Percentiles rank a stretch among this genome's conserved stretches.
Conservation (phyloP, 257 asterid genomes). For the Ilex aquifolium region DNA sequence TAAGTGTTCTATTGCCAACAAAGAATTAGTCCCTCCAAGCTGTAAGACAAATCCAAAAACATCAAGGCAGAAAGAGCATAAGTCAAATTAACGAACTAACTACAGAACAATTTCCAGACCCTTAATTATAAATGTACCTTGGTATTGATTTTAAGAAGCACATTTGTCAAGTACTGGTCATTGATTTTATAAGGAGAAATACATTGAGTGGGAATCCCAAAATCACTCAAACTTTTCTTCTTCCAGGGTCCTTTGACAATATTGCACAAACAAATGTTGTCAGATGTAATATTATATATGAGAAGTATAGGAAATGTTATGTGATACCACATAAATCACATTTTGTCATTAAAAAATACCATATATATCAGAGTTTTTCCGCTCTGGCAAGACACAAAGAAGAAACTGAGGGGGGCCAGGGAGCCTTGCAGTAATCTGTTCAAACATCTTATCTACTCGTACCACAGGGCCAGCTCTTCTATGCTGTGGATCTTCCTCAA, state of each 20-base stretch:
- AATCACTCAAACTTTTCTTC: conserved; percentile 58
- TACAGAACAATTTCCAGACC: conserved; percentile 4
- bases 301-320: neutral
- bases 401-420: conserved; percentile 69
- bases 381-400: conserved; percentile 83
- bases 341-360: conserved; percentile 41
- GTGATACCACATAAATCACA: conserved; percentile 5
- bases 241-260: conserved; percentile 83
- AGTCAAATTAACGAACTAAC: conserved; percentile 9
- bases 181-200: conserved; percentile 64
- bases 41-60: conserved; percentile 16
- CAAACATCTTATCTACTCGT: conserved; percentile 89
- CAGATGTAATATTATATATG: conserved; percentile 10
- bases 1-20: conserved; percentile 66
- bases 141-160: conserved; percentile 88
- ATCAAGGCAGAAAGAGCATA: conserved; percentile 6
- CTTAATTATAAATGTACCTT: conserved; percentile 45
- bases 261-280: conserved; percentile 1
- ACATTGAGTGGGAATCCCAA: conserved; percentile 83
- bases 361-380: conserved; percentile 70
- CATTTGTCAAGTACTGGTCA: conserved; percentile 74
- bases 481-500: conserved; percentile 74
- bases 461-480: conserved; percentile 50
- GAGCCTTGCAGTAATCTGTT: conserved; percentile 55
- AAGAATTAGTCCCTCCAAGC: conserved; percentile 92